Base-by-base conservation (phyloP, 805 yeast genomes). In the Ascoidea rubescens region DNA sequence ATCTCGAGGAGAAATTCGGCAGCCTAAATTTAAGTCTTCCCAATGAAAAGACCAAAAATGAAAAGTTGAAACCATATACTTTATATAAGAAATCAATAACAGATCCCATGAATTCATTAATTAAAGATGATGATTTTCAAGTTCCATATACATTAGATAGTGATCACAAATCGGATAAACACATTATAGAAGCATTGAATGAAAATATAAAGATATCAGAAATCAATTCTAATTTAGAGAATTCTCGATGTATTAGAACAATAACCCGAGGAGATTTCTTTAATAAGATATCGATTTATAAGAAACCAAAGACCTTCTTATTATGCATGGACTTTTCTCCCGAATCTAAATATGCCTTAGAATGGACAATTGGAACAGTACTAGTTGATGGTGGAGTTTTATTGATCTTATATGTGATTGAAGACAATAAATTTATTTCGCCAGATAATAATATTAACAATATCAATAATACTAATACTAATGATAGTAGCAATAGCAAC, bases 361-460 rank as follows among this genome's bases (percentile, higher is more conserved):
- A 87, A 60, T 89, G 96, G 85, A 78, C 89, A 47, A 72, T 90
- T 58, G 97, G 97, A 2, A 78, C 95, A 0, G 83, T 88, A 0
- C 71, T 89, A 48, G 84, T 82, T 28, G 89, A 87, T 60, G 93
- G 93, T 0, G 84, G 88, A 51, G 87, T 89, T 0, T 66, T 89
- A 52, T 87, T 85, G 62, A 77, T 87, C 21, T 79, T 87, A 21
- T 55, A 52, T 46, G 58, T 53, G 5, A 51, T 54, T 45, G 58
- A 55, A 21, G 58, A 52, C 5, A 54, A 54, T n/a, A 51, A 50
- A 31, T 33, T 31, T 21, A 6, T 33, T 6, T 14, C 6, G n/a
- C 33, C 16, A 31, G 44, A 32, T 56, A 54, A 54, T n/a, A 51
- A 50, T 31, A 31, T 8, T 31, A 54, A 54, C 12, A 51, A 50